Evolutionary conservation across 768 basidiomycete species (phyloP).

Genomic region (Coprinopsis cinerea): DNA sequence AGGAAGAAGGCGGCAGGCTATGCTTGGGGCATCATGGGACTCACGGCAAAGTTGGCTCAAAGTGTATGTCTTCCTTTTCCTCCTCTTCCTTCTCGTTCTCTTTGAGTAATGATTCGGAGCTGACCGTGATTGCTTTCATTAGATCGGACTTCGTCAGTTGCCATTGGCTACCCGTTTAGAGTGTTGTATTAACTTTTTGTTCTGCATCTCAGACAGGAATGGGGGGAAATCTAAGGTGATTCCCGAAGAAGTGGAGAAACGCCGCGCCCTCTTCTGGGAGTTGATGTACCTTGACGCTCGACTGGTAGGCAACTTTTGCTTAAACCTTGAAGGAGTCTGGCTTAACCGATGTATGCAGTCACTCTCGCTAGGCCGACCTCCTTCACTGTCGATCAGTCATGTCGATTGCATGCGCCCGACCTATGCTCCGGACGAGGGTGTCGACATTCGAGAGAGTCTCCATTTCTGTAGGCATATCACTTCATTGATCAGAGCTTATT

Average conservation of each 20-base stretch:
- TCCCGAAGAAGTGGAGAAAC: conserved; percentile 64
- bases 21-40: conserved; percentile 51
- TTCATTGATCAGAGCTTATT: conserved; percentile 8
- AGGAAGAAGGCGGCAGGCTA: conserved; percentile 59
- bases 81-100: conserved; percentile 5
- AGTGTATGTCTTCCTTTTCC: conserved; percentile 38
- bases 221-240: conserved; percentile 59
- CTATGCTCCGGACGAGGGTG: conserved; percentile 35
- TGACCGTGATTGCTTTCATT: no score
- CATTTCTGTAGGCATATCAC: conserved; percentile 33
- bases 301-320: conserved; percentile 32
- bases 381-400: conserved; percentile 55
- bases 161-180: background rate
- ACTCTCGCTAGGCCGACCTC: conserved; percentile 62
- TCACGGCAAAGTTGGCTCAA: conserved; percentile 56
- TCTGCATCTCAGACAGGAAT: conserved; percentile 48
- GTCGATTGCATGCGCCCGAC: conserved; percentile 52
- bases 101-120: no score
- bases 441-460: conserved; percentile 30
- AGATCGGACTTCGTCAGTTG: conserved; percentile 57
- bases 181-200: conserved; percentile 4
- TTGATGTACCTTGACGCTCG: conserved; percentile 61
- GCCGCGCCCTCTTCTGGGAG: conserved; percentile 67
- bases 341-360: conserved; percentile 29
- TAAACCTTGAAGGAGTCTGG: background rate